Evolutionary conservation across 331 rosid species (phyloP).

Genomic region (Stylosanthes scabra): DNA sequence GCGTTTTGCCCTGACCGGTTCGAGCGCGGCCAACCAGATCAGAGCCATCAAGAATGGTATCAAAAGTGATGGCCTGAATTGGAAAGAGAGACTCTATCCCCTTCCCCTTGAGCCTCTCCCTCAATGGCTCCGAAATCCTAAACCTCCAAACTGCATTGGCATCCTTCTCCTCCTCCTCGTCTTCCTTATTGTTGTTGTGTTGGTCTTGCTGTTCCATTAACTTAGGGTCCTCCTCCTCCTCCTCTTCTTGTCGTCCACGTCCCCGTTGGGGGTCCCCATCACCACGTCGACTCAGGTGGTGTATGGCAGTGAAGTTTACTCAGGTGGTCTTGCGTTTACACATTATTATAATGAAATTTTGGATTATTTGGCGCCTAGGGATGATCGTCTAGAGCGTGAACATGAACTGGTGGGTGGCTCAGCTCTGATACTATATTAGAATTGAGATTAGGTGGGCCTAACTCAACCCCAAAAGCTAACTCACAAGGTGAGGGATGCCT

Average conservation of each 20-base stretch:
- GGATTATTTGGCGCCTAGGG: too few relatives aligned
- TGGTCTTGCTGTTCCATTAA: constrained; percentile 26
- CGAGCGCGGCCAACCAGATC: constrained; percentile 96
- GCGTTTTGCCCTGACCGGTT: constrained; percentile 96
- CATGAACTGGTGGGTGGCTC: too few relatives aligned
- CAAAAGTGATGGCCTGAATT: constrained; percentile 89
- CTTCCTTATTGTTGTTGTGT: background rate
- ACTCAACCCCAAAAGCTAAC: too few relatives aligned
- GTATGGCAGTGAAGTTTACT: too few relatives aligned
- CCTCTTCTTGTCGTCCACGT: constrained; percentile 62
- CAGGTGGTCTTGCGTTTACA: too few relatives aligned
- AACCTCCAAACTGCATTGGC: constrained; percentile 70
- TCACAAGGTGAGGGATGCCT: too few relatives aligned
- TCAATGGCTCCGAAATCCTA: constrained; percentile 75
- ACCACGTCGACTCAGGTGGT: background rate
- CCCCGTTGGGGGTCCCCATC: constrained; percentile 22
- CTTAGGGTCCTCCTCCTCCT: constrained; percentile 51
- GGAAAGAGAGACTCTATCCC: constrained; percentile 74
- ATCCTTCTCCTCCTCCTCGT: constrained; percentile 46
- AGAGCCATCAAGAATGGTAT: constrained; percentile 65
- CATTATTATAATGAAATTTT: too few relatives aligned
- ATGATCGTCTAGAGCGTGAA: too few relatives aligned
- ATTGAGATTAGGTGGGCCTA: too few relatives aligned
- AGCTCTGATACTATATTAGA: too few relatives aligned
- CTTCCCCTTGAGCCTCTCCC: constrained; percentile 71